Percentiles rank a stretch among this genome's conserved stretches.
Conservation (phyloP, 352 stramenopile species). For the Globisporangium sylvaticum region DNA sequence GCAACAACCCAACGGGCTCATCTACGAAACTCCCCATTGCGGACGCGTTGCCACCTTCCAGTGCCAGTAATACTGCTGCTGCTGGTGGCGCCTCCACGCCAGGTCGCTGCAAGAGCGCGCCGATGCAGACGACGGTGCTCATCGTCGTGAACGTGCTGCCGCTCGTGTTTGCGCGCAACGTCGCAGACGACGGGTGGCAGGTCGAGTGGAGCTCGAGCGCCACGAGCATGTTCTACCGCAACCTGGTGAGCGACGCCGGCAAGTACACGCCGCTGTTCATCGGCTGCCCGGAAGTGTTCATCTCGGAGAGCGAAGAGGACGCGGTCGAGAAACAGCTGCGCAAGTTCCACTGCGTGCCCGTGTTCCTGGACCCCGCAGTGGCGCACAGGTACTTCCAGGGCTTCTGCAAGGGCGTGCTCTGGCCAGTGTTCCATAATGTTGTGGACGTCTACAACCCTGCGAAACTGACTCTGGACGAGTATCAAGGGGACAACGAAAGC, state of each 20-base stretch:
- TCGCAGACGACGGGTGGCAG: conserved; percentile 36
- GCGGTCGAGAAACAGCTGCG: conserved; percentile 74
- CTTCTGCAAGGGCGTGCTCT: conserved; percentile 98
- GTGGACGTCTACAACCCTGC: conserved; percentile 93
- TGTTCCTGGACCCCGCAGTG: conserved; percentile 91
- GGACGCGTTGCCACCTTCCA: too few species aligned
- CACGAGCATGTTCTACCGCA: conserved; percentile 75
- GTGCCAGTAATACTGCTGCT: not conserved
- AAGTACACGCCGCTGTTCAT: conserved; percentile 65
- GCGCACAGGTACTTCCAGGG: conserved; percentile 86
- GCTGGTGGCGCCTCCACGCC: not conserved
- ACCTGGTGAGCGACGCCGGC: conserved; percentile 47
- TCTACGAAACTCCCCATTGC: not conserved
- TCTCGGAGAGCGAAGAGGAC: conserved; percentile 49
- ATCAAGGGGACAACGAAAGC: not conserved
- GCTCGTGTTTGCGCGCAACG: conserved; percentile 62
- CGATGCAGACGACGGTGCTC: conserved; percentile 48
- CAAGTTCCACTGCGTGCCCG: conserved; percentile 92
- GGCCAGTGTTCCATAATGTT: conserved; percentile 97
- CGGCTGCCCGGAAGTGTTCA: conserved; percentile 72
- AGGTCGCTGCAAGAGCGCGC: not conserved
- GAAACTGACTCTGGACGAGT: conserved; percentile 55
- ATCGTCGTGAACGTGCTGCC: conserved; percentile 81
- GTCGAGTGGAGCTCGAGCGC: conserved; percentile 72
- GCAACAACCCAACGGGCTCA: not conserved